A percentile compares a stretch with the other conserved stretches of the same genome.
Conservation (phyloP, 257 asterid species). For the Handroanthus guayacan region DNA sequence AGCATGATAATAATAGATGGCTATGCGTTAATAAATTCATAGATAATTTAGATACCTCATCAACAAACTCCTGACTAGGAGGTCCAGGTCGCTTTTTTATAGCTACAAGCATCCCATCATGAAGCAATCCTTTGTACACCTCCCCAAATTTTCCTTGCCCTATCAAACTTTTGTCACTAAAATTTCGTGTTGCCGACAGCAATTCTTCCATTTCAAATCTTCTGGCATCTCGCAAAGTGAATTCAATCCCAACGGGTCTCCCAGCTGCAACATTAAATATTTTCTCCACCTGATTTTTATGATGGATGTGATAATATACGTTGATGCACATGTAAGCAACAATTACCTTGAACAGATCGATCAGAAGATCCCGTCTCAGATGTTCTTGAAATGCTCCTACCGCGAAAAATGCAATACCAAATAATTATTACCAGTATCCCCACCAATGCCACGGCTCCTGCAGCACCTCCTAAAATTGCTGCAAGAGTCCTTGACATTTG, state of each 20-base stretch:
- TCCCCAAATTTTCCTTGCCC: slow-evolving; percentile 94
- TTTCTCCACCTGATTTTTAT: slow-evolving; percentile 24
- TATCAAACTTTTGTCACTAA: slow-evolving; percentile 75
- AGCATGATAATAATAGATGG: slow-evolving; percentile 22
- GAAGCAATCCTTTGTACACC: slow-evolving; percentile 89
- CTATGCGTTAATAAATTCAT: neutral
- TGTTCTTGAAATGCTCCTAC: slow-evolving; percentile 61
- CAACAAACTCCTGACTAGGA: slow-evolving; percentile 71
- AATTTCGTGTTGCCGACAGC: slow-evolving; percentile 71
- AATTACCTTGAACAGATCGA: slow-evolving; percentile 75
- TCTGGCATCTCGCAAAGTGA: slow-evolving; percentile 70
- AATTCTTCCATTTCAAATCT: slow-evolving; percentile 73
- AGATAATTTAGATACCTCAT: slow-evolving; percentile 61
- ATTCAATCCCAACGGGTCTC: slow-evolving; percentile 65
- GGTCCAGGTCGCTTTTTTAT: slow-evolving; percentile 69
- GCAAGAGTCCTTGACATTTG: slow-evolving; percentile 97
- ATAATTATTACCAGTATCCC: slow-evolving; percentile 56
- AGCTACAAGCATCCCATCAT: slow-evolving; percentile 91
- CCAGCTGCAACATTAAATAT: slow-evolving; percentile 54
- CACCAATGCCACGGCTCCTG: slow-evolving; percentile 94
- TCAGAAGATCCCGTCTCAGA: slow-evolving; percentile 90
- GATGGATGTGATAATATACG: slow-evolving; percentile 13
- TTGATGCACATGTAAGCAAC: neutral
- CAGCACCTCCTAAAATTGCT: slow-evolving; percentile 95
- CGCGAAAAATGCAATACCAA: slow-evolving; percentile 63